Conservation (phyloP, 176 grass and related monocot genomes). For the barley (Hordeum vulgare) region DNA sequence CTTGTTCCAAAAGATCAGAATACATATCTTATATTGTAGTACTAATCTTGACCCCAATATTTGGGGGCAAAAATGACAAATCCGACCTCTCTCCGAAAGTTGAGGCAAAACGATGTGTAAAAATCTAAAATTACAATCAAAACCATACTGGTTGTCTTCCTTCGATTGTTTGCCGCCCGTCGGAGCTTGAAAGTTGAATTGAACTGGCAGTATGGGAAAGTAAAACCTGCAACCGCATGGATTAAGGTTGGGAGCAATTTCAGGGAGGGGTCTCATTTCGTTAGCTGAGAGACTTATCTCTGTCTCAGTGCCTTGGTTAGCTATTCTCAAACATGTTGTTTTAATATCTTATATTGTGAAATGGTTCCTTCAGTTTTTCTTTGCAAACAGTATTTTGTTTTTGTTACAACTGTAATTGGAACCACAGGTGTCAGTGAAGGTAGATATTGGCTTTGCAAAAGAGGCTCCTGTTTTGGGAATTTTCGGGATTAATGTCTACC, state of each 20-base stretch:
- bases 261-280: background rate
- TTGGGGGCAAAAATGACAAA: background rate
- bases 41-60: background rate
- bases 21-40: background rate
- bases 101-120: background rate
- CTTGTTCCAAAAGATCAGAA: background rate
- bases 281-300: background rate
- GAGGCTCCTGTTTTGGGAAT: slow-evolving; percentile 96
- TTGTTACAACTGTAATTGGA: slow-evolving; percentile 14
- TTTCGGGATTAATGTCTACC: slow-evolving; percentile 96
- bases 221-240: too few relatives aligned
- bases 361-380: background rate
- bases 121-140: too few relatives aligned
- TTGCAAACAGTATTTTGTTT: slow-evolving; percentile 12
- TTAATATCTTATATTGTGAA: background rate
- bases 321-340: background rate
- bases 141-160: too few relatives aligned
- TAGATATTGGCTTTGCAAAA: slow-evolving; percentile 93
- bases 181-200: too few relatives aligned
- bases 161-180: too few relatives aligned
- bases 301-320: background rate
- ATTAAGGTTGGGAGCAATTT: background rate
- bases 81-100: background rate
- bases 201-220: too few relatives aligned
- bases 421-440: slow-evolving; percentile 49